These are phyloP conservation scores for Catharanthus roseus DNA, from an alignment of 257 asterid species.

Conservation along the genomic window DNA sequence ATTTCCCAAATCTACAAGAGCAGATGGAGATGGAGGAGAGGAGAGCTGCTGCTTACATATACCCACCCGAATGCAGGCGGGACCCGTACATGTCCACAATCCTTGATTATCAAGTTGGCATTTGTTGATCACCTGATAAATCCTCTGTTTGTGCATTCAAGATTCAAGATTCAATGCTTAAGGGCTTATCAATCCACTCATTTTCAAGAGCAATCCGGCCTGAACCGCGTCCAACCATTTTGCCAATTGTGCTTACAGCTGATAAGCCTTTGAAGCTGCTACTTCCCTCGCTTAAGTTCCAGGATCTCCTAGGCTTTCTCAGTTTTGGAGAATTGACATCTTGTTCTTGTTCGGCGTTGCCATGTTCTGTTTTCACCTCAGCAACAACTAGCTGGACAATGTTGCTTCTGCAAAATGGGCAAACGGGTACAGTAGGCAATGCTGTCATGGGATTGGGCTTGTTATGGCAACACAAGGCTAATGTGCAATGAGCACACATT, in stretches of 20 bases:
- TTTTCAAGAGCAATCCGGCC: constrained; percentile 52
- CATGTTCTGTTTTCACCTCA: constrained; percentile 40
- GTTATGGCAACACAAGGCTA: constrained; percentile 85
- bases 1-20: constrained; percentile 31
- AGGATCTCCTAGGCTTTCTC: constrained; percentile 58
- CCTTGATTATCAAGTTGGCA: constrained; percentile 19
- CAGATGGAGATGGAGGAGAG: constrained; percentile 15
- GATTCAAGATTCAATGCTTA: constrained; percentile 51
- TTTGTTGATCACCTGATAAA: background rate
- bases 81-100: constrained; percentile 8
- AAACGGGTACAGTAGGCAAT: constrained; percentile 48
- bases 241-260: constrained; percentile 67
- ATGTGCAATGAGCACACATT: constrained; percentile 95
- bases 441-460: constrained; percentile 72
- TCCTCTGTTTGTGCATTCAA: constrained; percentile 30
- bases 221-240: constrained; percentile 64
- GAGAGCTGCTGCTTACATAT: constrained; percentile 23
- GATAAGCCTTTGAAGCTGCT: constrained; percentile 88
- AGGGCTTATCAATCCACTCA: constrained; percentile 64
- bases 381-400: constrained; percentile 61
- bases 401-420: constrained; percentile 94
- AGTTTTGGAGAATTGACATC: constrained; percentile 49
- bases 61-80: constrained; percentile 13
- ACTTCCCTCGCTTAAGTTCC: constrained; percentile 77
- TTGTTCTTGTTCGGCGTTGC: constrained; percentile 20